Evolutionary conservation across 2,329 filamentous ascomycete species (phyloP), one percentile per base, ranked within the genome.

Genomic region (Paecilomyces sp.): DNA sequence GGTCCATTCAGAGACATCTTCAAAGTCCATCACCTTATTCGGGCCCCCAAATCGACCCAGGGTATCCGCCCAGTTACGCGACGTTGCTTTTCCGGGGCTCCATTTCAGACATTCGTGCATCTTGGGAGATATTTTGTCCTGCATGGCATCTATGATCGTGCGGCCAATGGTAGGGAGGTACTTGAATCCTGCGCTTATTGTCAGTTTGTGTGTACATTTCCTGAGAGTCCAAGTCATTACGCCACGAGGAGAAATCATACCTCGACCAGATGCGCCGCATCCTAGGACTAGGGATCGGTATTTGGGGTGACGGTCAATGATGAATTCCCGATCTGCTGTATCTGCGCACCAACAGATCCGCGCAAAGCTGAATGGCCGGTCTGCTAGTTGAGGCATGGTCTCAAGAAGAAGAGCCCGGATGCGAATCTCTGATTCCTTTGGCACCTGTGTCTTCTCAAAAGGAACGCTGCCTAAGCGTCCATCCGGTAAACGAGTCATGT

Each of bases 291-390:
- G 65, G 34, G 73, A 76, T 30, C 68, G 63, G 55, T 75, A 72
- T 5, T 74, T 68, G 0, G 81, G 80, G 67, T 84, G 81, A 51
- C 68, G 71, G 53, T 78, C 78, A 59, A 85, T 82, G 6, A 85
- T 65, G 60, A 84, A 83, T 47, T 78, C 73, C 1, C 81, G 75
- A 66, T 85, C 79, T 0, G 79, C 76, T 0, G 82, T 85, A 63
- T 85, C 83, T 0, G 81, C 79, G 61, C 81, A 83, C 83, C 83
- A 85, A 67, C 82, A 85, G 54, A 85, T 79, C 4, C 80, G 71
- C 2, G 80, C 79, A 60, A 81, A 82, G 56, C 73, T 78, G 57
- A 85, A 80, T 0, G 75, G 74, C 1, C 82, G 76, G 2, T 77
- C 67, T 1, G 77, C 76, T 3, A 85, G 75, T 47, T 83, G 80